These are phyloP conservation scores for Lizonia empirigonia DNA, from an alignment of 2,329 filamentous ascomycete genomes.

Conservation along the genomic window DNA sequence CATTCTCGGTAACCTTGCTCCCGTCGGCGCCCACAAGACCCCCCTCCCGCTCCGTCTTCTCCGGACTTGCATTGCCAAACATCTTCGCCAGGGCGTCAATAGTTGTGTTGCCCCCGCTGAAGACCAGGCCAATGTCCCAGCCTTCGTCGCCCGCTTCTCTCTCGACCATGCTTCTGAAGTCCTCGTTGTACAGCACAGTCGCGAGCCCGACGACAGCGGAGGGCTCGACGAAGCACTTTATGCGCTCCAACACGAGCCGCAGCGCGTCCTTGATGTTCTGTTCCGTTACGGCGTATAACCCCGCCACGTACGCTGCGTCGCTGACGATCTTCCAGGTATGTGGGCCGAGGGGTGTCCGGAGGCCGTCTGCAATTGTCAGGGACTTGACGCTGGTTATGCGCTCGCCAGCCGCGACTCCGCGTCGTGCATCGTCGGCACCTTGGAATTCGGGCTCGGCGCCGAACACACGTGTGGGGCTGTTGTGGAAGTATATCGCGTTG, in stretches of 20 bases:
- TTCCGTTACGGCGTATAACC: conserved; percentile 77
- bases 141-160: conserved; percentile 71
- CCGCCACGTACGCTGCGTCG: conserved; percentile 70
- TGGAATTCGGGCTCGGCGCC: conserved; percentile 83
- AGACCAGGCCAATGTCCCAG: conserved; percentile 71
- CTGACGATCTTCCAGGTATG: conserved; percentile 80
- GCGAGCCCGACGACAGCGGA: conserved; percentile 84
- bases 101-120: conserved; percentile 69
- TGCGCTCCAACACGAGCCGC: conserved; percentile 78
- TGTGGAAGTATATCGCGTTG: conserved; percentile 75
- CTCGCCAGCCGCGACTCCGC: conserved; percentile 68
- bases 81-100: conserved; percentile 65
- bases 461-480: conserved; percentile 77
- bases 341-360: conserved; percentile 80
- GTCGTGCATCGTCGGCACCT: conserved; percentile 80
- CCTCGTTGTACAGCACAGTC: conserved; percentile 81
- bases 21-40: conserved; percentile 50
- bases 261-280: conserved; percentile 80
- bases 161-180: conserved; percentile 72
- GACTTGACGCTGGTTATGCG: conserved; percentile 73
- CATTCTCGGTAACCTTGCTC: conserved; percentile 53
- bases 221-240: conserved; percentile 92
- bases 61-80: conserved; percentile 48
- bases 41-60: conserved; percentile 47
- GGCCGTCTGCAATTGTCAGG: conserved; percentile 85